Evolutionary conservation across 2,329 filamentous ascomycete species (phyloP).

Genomic region (Thielaviopsis ethacetica): DNA sequence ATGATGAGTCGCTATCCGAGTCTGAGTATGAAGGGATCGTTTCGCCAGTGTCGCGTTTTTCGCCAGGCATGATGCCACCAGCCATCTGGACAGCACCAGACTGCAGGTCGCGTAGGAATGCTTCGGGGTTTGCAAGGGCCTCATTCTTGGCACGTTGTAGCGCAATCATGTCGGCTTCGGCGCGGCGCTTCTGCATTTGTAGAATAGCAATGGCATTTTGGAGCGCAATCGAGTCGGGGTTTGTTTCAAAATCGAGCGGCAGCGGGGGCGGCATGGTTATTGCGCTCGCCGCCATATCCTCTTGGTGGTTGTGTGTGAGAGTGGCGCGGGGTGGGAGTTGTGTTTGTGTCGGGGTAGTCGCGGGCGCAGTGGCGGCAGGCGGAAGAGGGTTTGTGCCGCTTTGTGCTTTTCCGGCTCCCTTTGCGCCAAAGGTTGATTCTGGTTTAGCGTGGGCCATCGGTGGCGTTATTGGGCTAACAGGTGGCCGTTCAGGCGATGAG

Average conservation of each 20-base stretch:
- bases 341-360: slow-evolving; percentile 3
- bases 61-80: slow-evolving; percentile 16
- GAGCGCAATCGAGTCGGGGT: slow-evolving; percentile 77
- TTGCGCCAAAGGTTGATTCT: slow-evolving; percentile 8
- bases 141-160: slow-evolving; percentile 54
- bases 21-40: slow-evolving; percentile 7
- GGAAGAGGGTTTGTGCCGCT: background rate
- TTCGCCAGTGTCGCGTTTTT: slow-evolving; percentile 5
- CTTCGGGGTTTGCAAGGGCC: slow-evolving; percentile 53
- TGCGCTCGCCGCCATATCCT: slow-evolving; percentile 19
- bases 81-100: slow-evolving; percentile 39
- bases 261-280: slow-evolving; percentile 31
- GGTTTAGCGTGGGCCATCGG: slow-evolving; percentile 24
- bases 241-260: slow-evolving; percentile 43
- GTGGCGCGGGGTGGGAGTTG: slow-evolving; percentile 21
- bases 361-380: background rate
- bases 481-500: slow-evolving; percentile 30
- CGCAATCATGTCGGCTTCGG: slow-evolving; percentile 54
- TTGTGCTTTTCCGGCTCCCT: background rate
- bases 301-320: slow-evolving; percentile 29
- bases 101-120: slow-evolving; percentile 52
- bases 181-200: slow-evolving; percentile 69
- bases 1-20: slow-evolving; percentile 14
- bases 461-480: slow-evolving; percentile 39
- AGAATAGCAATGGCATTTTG: slow-evolving; percentile 73